A percentile compares a stretch with the other conserved stretches of the same genome.
Evolutionary conservation across 495 filamentous ascomycete species (phyloP).

Genomic region (Hypoxylon rickii): DNA sequence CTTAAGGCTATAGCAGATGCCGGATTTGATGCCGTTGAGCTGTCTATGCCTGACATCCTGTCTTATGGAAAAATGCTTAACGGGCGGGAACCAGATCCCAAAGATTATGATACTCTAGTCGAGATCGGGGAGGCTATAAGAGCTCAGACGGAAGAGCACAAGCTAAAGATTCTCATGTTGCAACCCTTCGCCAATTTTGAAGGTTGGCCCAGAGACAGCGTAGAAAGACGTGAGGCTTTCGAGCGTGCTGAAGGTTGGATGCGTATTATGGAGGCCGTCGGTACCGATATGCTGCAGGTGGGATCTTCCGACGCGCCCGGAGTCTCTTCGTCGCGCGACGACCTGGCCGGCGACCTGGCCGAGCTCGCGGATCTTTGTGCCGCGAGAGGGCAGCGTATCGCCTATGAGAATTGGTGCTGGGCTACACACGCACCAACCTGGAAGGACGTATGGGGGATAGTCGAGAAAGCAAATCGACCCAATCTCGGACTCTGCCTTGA

Average conservation of each 20-base stretch:
- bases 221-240: conserved; percentile 68
- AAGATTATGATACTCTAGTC: conserved; percentile 62
- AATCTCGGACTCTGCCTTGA: conserved; percentile 82
- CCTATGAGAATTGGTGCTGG: conserved; percentile 90
- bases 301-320: conserved; percentile 69
- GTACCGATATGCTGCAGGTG: conserved; percentile 78
- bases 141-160: conserved; percentile 54
- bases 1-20: conserved; percentile 68
- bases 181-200: conserved; percentile 84
- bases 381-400: conserved; percentile 59
- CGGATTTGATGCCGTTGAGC: conserved; percentile 72
- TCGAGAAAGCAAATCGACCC: conserved; percentile 59
- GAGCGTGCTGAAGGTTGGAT: conserved; percentile 70
- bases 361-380: conserved; percentile 68
- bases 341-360: conserved; percentile 64
- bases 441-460: conserved; percentile 70
- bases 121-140: conserved; percentile 57
- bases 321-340: conserved; percentile 50
- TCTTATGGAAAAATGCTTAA: conserved; percentile 59
- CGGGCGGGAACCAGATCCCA: conserved; percentile 51
- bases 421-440: conserved; percentile 70
- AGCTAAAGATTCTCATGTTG: conserved; percentile 69
- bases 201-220: conserved; percentile 66
- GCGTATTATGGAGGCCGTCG: conserved; percentile 69
- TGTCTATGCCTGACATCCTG: conserved; percentile 77